phyloP scores from a whole-genome alignment of 371 early-diverging fungal genomes.

The Mucor saturninus region DNA sequence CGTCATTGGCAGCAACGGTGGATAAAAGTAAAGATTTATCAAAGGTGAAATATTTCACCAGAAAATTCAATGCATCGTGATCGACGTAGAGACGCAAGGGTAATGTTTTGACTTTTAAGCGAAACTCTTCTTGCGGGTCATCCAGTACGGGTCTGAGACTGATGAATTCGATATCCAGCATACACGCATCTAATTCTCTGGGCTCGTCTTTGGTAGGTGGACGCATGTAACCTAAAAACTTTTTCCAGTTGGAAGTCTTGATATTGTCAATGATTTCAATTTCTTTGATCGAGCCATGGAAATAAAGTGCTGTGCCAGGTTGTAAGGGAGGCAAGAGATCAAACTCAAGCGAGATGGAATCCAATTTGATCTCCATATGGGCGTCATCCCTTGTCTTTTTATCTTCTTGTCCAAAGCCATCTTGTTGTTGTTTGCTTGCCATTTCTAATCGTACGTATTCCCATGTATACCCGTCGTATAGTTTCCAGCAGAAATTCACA shows the following conservation, averaged over 20 bases:
- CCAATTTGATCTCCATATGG: slow-evolving; percentile 63
- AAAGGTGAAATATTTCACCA: slow-evolving; percentile 81
- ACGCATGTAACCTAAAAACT: slow-evolving; percentile 69
- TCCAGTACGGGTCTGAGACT: slow-evolving; percentile 65
- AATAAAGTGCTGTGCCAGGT: slow-evolving; percentile 52
- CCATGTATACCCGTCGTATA: slow-evolving; percentile 73
- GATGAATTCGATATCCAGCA: slow-evolving; percentile 69
- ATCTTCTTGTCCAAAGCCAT: slow-evolving; percentile 16
- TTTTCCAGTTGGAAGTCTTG: slow-evolving; percentile 76
- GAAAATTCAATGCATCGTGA: slow-evolving; percentile 90
- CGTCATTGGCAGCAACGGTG: slow-evolving; percentile 30
- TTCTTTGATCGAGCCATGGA: slow-evolving; percentile 61
- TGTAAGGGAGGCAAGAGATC: slow-evolving; percentile 57
- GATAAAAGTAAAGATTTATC: slow-evolving; percentile 42
- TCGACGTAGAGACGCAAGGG: slow-evolving; percentile 91
- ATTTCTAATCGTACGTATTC: slow-evolving; percentile 30
- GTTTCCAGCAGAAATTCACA: slow-evolving; percentile 63
- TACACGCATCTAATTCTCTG: slow-evolving; percentile 62
- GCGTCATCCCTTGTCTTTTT: background rate
- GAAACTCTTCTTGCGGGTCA: slow-evolving; percentile 60
- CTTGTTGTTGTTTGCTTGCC: slow-evolving; percentile 19
- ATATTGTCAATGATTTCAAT: slow-evolving; percentile 83
- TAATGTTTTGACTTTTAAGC: slow-evolving; percentile 68
- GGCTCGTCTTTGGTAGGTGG: slow-evolving; percentile 34
- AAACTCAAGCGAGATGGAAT: slow-evolving; percentile 57